Conservation (phyloP, 2,329 filamentous ascomycete species). For the Diaporthe australafricana region DNA sequence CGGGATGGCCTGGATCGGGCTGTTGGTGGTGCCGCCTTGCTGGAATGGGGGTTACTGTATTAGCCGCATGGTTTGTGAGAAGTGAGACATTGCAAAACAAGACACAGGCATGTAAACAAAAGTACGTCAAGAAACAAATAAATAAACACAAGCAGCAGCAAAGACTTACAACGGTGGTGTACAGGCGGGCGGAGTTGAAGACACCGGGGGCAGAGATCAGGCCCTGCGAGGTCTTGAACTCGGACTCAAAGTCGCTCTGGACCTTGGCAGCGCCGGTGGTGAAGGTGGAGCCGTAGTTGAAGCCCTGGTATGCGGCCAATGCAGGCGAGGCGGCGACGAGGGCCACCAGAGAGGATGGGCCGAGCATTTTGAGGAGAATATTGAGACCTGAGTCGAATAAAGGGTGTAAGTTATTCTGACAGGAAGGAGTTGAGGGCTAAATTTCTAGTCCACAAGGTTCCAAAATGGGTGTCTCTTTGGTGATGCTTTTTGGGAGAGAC, state of each 20-base stretch:
- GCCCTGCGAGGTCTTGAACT: slow-evolving; percentile 74
- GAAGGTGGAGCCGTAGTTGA: slow-evolving; percentile 79
- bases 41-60: slow-evolving; percentile 27
- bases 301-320: slow-evolving; percentile 66
- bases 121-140: not conserved
- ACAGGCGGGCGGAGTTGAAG: slow-evolving; percentile 78
- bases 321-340: slow-evolving; percentile 32
- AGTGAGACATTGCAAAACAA: slow-evolving; percentile 1
- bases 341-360: slow-evolving; percentile 25
- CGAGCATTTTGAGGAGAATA: slow-evolving; percentile 30
- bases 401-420: slow-evolving; percentile 22
- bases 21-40: slow-evolving; percentile 74
- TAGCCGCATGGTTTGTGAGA: not conserved
- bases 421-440: slow-evolving; percentile 2
- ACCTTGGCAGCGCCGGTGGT: slow-evolving; percentile 69
- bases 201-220: slow-evolving; percentile 71
- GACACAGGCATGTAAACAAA: not conserved
- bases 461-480: slow-evolving; percentile 17
- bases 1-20: slow-evolving; percentile 78
- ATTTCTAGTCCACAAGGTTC: slow-evolving; percentile 18
- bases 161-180: slow-evolving; percentile 69
- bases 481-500: not conserved
- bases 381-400: not conserved
- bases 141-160: not conserved
- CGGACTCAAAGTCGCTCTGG: slow-evolving; percentile 75